Evolutionary conservation across 371 early-diverging fungal species (phyloP).

Genomic region (Circinella umbellata): DNA sequence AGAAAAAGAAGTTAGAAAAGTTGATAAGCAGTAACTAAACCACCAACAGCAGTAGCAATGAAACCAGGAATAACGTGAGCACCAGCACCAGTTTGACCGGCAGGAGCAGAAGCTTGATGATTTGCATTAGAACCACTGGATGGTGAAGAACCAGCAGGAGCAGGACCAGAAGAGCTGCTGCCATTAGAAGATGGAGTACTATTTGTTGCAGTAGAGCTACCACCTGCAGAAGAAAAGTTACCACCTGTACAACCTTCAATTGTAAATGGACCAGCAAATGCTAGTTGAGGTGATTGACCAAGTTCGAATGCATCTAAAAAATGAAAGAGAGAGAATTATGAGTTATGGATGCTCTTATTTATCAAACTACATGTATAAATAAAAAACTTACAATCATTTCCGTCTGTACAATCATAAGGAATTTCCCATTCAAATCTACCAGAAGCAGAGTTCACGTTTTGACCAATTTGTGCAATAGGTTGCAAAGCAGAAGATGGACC

Average conservation of each 20-base stretch:
- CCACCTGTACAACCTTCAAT: slow-evolving; percentile 46
- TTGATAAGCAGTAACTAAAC: slow-evolving; percentile 13
- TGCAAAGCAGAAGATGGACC: slow-evolving; percentile 33
- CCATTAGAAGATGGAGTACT: slow-evolving; percentile 7
- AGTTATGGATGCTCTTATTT: neutral
- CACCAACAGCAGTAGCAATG: slow-evolving; percentile 6
- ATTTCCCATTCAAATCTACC: slow-evolving; percentile 29
- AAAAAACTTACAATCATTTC: slow-evolving; percentile 30
- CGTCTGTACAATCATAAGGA: slow-evolving; percentile 29
- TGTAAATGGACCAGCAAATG: slow-evolving; percentile 54
- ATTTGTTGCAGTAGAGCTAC: neutral
- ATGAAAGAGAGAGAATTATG: slow-evolving; percentile 1
- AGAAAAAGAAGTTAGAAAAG: slow-evolving; percentile 9
- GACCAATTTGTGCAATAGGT: slow-evolving; percentile 27
- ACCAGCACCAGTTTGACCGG: neutral
- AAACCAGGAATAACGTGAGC: neutral
- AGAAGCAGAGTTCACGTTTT: slow-evolving; percentile 25
- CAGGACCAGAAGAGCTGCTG: slow-evolving; percentile 13
- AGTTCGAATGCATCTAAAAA: slow-evolving; percentile 50
- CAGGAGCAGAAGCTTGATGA: slow-evolving; percentile 3
- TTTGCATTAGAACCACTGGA: neutral
- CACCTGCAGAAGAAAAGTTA: slow-evolving; percentile 13
- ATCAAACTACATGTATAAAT: too few relatives aligned
- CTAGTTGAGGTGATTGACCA: slow-evolving; percentile 53
- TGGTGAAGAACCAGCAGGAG: slow-evolving; percentile 5